Conservation (phyloP, 257 asterid genomes). For the Cynanchum wilfordii region DNA sequence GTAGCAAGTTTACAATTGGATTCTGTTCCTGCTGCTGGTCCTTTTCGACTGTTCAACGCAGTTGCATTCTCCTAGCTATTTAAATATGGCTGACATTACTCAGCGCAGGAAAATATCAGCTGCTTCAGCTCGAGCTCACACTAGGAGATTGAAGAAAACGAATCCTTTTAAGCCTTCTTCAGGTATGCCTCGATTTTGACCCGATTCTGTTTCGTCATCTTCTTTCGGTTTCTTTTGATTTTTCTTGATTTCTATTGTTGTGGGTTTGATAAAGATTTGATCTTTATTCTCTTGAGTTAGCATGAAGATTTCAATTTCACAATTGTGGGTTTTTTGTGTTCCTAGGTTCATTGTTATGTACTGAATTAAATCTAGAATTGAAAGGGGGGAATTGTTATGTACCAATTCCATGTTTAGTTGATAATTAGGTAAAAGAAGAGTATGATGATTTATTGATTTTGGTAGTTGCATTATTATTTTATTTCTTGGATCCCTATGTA, state of each 20-base stretch:
- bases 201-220: background rate
- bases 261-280: background rate
- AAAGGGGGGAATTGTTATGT: background rate
- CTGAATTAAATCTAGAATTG: background rate
- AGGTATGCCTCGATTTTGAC: background rate
- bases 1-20: background rate
- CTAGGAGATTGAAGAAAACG: conserved; percentile 28
- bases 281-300: background rate
- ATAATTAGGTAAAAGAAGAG: background rate
- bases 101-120: conserved; percentile 32
- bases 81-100: background rate
- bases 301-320: background rate
- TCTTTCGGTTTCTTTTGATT: background rate
- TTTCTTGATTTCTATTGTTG: background rate
- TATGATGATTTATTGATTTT: background rate
- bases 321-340: background rate
- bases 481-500: background rate
- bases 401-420: background rate
- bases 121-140: conserved; percentile 44
- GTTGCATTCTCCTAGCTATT: background rate
- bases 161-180: conserved; percentile 23
- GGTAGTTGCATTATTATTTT: background rate
- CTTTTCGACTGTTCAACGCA: background rate
- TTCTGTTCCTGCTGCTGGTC: background rate
- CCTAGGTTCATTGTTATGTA: background rate